Evolutionary conservation across 306 rosid species (phyloP), one percentile per base, ranked within the genome.

Genomic region (Ceratonia siliqua): DNA sequence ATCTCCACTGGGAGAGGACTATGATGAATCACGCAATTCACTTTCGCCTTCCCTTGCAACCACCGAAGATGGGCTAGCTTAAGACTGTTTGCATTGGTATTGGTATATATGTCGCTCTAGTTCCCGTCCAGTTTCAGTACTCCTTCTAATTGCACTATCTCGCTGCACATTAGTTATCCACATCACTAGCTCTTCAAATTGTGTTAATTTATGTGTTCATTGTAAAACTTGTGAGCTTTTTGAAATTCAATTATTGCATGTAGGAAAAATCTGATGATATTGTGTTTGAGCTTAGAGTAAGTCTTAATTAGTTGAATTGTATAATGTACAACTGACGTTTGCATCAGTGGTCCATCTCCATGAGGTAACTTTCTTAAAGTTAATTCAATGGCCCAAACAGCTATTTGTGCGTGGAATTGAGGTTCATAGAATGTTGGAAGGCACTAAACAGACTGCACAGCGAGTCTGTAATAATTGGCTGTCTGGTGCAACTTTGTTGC

Each of bases 1-100:
- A 20, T 94, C 98, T 43, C 97, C 98, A 11, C 73, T 92, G 0
- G 85, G 90, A 18, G 98, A 94, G 56, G 96, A 94, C 79, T 91
- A 73, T 17, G 98, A 94, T 50, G 93, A 87, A 48, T 87, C 95
- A 0, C 92, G 91, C 46, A 82, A 83, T 81, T 94, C 97, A 5
- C 85, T 88, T 45, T 91, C 98, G 0, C 97, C 98, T 43, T 94
- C 97, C 12, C 85, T 94, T 32, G 80, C 86, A 69, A 90, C 99
- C 83, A 92, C 98, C 2, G 97, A 94, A 80, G 97, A 94, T 73
- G 92, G 90, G 13, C 46, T 83, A 56, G 63, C 82, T 59, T 83
- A 69, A 80, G 14, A 17, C n/a, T n/a, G n/a, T n/a, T n/a, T n/a
- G 12, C 17, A 18, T 0, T 45, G 59, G 63, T 20, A 14, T 54